phyloP scores from a whole-genome alignment of 2,329 filamentous ascomycete genomes.

The Raffaelea deltoideospora region DNA sequence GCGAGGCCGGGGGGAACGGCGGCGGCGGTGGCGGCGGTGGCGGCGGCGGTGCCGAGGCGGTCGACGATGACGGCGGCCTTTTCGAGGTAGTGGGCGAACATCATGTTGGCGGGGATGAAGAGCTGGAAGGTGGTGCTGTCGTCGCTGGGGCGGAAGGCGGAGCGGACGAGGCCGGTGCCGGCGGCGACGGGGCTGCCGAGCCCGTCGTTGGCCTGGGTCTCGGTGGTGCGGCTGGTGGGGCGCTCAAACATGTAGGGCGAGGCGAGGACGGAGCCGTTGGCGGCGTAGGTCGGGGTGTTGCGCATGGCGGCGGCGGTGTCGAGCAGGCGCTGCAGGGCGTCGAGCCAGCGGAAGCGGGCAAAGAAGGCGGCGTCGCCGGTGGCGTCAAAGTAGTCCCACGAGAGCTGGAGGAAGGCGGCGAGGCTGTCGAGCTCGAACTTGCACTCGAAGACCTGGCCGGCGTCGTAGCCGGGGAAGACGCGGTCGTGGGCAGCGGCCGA shows the following conservation, averaged over 20 bases:
- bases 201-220: slow-evolving; percentile 65
- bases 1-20: slow-evolving; percentile 29
- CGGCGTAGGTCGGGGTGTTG: slow-evolving; percentile 57
- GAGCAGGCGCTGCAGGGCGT: slow-evolving; percentile 56
- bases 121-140: slow-evolving; percentile 77
- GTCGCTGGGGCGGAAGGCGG: slow-evolving; percentile 81
- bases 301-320: slow-evolving; percentile 55
- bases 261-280: slow-evolving; percentile 37
- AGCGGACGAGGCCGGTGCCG: slow-evolving; percentile 69
- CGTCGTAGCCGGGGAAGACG: slow-evolving; percentile 49
- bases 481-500: slow-evolving; percentile 43
- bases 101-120: slow-evolving; percentile 82
- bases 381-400: slow-evolving; percentile 61
- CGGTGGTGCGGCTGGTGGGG: slow-evolving; percentile 56
- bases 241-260: slow-evolving; percentile 65
- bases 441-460: slow-evolving; percentile 71
- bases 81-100: slow-evolving; percentile 51
- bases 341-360: slow-evolving; percentile 54
- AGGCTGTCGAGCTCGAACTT: slow-evolving; percentile 92
- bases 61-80: slow-evolving; percentile 30
- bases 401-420: slow-evolving; percentile 70
- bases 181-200: slow-evolving; percentile 66
- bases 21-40: too few relatives aligned
- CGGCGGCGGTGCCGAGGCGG: slow-evolving; percentile 18
- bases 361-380: slow-evolving; percentile 65